Percentiles rank a stretch among this genome's conserved stretches.
Conservation (phyloP, 805 yeast species). For the Myxozyma melibiosi region DNA sequence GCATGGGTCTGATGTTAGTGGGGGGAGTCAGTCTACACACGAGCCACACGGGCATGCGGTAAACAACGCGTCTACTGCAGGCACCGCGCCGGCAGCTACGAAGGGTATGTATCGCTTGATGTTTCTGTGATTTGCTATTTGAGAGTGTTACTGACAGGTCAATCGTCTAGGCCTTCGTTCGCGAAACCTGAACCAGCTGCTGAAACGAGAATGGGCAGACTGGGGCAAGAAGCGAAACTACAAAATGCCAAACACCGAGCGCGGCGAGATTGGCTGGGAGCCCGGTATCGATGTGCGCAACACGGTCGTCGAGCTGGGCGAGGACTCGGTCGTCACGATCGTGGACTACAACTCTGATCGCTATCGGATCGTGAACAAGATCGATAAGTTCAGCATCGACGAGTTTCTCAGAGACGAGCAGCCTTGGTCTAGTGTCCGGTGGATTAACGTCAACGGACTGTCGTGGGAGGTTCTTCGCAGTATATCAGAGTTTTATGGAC, state of each 20-base stretch:
- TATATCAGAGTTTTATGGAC: conserved; percentile 48
- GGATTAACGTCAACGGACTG: conserved; percentile 57
- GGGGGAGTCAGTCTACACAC: neutral
- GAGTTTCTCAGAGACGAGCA: conserved; percentile 22
- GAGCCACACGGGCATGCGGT: neutral
- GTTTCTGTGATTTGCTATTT: neutral
- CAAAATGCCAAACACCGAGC: conserved; percentile 15
- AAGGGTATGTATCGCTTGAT: neutral
- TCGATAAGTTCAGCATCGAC: conserved; percentile 44
- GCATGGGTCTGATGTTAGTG: neutral
- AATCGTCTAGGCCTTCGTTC: conserved; percentile 13
- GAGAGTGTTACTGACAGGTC: no score
- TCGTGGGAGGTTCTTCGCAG: conserved; percentile 61
- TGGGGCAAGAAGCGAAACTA: conserved; percentile 31
- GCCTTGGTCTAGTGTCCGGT: conserved; percentile 31
- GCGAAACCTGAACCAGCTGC: conserved; percentile 21
- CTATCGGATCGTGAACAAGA: conserved; percentile 48
- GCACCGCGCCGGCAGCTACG: neutral
- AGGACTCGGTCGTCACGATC: conserved; percentile 57
- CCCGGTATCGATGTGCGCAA: conserved; percentile 58
- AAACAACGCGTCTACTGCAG: neutral
- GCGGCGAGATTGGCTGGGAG: conserved; percentile 50
- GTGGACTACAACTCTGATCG: conserved; percentile 53
- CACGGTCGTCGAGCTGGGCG: conserved; percentile 53
- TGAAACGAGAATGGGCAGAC: conserved; percentile 29